phyloP scores from a whole-genome alignment of 1,284 basidiomycete species.

The Melampsora occidentalis region DNA sequence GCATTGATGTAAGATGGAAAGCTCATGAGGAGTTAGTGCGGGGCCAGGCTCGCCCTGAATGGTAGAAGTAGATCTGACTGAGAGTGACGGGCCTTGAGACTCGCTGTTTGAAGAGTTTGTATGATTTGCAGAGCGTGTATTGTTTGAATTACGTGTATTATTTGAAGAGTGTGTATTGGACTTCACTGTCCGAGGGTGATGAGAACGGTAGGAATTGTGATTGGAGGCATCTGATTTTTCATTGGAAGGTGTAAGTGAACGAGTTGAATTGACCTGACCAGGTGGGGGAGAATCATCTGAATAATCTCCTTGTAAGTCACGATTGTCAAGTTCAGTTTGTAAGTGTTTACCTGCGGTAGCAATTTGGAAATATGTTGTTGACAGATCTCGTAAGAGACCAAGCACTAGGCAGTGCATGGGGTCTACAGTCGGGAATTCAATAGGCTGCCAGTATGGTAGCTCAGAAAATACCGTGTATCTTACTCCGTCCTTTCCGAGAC shows the following conservation, averaged over 20 bases:
- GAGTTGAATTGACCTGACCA: too few relatives aligned
- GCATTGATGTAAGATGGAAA: slow-evolving; percentile 7
- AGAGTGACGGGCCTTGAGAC: neutral
- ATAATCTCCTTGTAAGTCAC: too few relatives aligned
- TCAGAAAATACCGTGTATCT: slow-evolving; percentile 12
- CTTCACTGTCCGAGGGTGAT: too few relatives aligned
- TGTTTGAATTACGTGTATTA: too few relatives aligned
- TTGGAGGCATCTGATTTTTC: too few relatives aligned
- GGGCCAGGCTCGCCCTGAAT: neutral
- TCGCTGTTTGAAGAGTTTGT: neutral
- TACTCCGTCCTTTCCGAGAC: slow-evolving; percentile 12
- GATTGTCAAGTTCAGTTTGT: too few relatives aligned
- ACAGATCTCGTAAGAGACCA: neutral
- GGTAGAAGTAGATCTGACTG: neutral
- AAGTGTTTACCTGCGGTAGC: too few relatives aligned
- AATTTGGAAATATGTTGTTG: too few relatives aligned
- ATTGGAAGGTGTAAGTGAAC: too few relatives aligned
- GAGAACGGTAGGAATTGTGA: too few relatives aligned
- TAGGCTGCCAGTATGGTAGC: slow-evolving; percentile 25
- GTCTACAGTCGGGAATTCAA: slow-evolving; percentile 24
- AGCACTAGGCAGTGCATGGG: slow-evolving; percentile 29
- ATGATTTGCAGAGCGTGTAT: neutral
- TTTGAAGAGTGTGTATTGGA: too few relatives aligned
- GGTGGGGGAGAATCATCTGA: too few relatives aligned
- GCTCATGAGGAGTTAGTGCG: slow-evolving; percentile 6